These are phyloP conservation scores for Torulaspora maleeae DNA, from an alignment of 805 yeast species.

Conservation along the genomic window DNA sequence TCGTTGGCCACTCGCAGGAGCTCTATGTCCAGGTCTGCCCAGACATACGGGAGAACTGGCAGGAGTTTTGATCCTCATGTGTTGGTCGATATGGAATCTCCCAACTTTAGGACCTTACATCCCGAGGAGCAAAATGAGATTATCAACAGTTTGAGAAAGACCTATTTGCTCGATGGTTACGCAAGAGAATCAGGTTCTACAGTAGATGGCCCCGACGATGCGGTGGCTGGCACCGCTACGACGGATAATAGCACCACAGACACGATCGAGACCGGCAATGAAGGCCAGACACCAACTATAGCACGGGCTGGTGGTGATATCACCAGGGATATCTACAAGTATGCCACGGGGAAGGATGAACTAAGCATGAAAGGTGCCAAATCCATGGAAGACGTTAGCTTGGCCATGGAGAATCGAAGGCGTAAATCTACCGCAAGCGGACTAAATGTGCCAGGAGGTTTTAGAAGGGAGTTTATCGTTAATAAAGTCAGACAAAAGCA, in stretches of 20 bases:
- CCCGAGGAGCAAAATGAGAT: slow-evolving; percentile 30
- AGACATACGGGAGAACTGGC: slow-evolving; percentile 10
- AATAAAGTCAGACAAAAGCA: slow-evolving; percentile 36
- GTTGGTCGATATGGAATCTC: slow-evolving; percentile 29
- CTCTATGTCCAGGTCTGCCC: slow-evolving; percentile 13
- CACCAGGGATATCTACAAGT: slow-evolving; percentile 36
- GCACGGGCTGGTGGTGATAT: slow-evolving; percentile 37
- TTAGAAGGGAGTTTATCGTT: slow-evolving; percentile 63
- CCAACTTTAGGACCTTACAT: slow-evolving; percentile 30
- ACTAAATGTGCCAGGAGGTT: slow-evolving; percentile 76
- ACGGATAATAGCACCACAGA: slow-evolving; percentile 7
- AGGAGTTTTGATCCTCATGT: slow-evolving; percentile 26
- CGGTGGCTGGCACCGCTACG: slow-evolving; percentile 5
- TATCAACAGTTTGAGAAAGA: slow-evolving; percentile 30
- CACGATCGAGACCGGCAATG: slow-evolving; percentile 1
- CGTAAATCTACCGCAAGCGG: slow-evolving; percentile 64
- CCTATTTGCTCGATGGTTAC: slow-evolving; percentile 23
- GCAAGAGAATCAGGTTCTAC: slow-evolving; percentile 8
- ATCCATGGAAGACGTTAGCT: slow-evolving; percentile 28
- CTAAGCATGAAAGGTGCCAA: slow-evolving; percentile 6
- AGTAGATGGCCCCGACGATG: slow-evolving; percentile 4
- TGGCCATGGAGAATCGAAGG: slow-evolving; percentile 34
- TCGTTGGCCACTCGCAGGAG: slow-evolving; percentile 11
- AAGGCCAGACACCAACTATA: slow-evolving; percentile 5
- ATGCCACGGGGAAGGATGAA: slow-evolving; percentile 13